phyloP scores from a whole-genome alignment of 768 basidiomycete species.

The Boletus fagicola region DNA sequence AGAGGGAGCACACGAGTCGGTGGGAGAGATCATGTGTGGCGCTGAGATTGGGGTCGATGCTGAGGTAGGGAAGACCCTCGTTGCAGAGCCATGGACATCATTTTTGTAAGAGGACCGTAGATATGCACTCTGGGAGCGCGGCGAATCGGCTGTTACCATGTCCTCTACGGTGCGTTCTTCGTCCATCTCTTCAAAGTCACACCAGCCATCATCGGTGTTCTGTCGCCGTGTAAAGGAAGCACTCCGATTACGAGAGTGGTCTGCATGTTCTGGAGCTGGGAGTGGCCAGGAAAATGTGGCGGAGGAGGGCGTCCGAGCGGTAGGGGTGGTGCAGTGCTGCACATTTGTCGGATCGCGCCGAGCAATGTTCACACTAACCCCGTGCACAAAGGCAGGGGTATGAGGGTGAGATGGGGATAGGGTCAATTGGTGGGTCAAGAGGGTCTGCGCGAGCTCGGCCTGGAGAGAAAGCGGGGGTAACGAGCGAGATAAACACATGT shows the following conservation, averaged over 20 bases:
- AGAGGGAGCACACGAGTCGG: slow-evolving; percentile 28
- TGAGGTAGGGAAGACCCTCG: slow-evolving; percentile 28
- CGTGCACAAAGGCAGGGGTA: slow-evolving; percentile 18
- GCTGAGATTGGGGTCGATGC: slow-evolving; percentile 11
- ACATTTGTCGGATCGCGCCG: slow-evolving; percentile 35
- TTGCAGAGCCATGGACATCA: slow-evolving; percentile 11
- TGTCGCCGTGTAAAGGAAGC: slow-evolving; percentile 22
- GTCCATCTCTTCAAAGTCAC: slow-evolving; percentile 40
- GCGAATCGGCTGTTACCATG: slow-evolving; percentile 38
- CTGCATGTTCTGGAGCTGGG: slow-evolving; percentile 21
- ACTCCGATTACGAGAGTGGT: slow-evolving; percentile 31
- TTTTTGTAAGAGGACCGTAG: slow-evolving; percentile 24
- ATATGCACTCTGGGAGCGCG: slow-evolving; percentile 23
- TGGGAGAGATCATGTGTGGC: slow-evolving; percentile 19
- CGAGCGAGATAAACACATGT: slow-evolving; percentile 17
- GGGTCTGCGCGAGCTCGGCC: slow-evolving; percentile 48
- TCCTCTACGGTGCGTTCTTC: slow-evolving; percentile 49
- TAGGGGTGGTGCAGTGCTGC: slow-evolving; percentile 43
- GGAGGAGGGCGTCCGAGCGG: slow-evolving; percentile 35
- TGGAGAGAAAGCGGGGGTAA: slow-evolving; percentile 16
- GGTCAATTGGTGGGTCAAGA: slow-evolving; percentile 35
- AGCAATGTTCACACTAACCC: slow-evolving; percentile 20
- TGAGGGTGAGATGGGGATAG: slow-evolving; percentile 20
- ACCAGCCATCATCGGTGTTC: slow-evolving; percentile 28
- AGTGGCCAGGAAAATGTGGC: slow-evolving; percentile 32